phyloP scores from a whole-genome alignment of 2,329 filamentous ascomycete species.

The Fusarium brevicatenulatum region DNA sequence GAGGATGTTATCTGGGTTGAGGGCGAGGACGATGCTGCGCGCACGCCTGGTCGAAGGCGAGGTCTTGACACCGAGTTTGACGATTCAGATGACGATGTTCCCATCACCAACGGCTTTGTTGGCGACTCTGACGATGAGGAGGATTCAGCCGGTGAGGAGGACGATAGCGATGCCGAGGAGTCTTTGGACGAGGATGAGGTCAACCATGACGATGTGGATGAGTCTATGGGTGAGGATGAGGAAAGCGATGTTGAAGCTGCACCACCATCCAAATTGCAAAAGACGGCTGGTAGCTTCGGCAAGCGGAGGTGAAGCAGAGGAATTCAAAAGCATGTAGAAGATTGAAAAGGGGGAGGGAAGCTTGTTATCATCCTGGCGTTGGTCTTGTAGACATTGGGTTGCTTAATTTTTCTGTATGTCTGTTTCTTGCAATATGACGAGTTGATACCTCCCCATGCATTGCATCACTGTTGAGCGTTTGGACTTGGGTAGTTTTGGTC shows the following conservation, averaged over 20 bases:
- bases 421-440: constrained; percentile 43
- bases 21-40: constrained; percentile 78
- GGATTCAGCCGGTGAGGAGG: constrained; percentile 57
- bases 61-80: constrained; percentile 53
- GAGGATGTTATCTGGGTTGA: constrained; percentile 89
- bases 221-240: constrained; percentile 66
- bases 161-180: constrained; percentile 56
- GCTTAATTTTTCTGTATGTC: constrained; percentile 41
- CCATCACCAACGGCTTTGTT: constrained; percentile 63
- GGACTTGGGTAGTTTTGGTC: background rate
- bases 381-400: constrained; percentile 43
- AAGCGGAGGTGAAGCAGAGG: constrained; percentile 38
- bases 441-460: constrained; percentile 41
- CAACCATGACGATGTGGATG: constrained; percentile 66
- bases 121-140: constrained; percentile 71
- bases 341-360: constrained; percentile 11
- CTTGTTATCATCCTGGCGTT: constrained; percentile 42
- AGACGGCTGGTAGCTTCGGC: constrained; percentile 33
- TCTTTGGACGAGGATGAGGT: constrained; percentile 68
- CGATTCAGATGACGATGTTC: constrained; percentile 63
- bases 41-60: constrained; percentile 52
- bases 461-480: background rate
- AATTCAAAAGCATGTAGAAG: constrained; percentile 23
- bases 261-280: constrained; percentile 57
- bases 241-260: constrained; percentile 60